Evolutionary conservation across 306 rosid genomes (phyloP).

Genomic region (Glycyrrhiza uralensis): DNA sequence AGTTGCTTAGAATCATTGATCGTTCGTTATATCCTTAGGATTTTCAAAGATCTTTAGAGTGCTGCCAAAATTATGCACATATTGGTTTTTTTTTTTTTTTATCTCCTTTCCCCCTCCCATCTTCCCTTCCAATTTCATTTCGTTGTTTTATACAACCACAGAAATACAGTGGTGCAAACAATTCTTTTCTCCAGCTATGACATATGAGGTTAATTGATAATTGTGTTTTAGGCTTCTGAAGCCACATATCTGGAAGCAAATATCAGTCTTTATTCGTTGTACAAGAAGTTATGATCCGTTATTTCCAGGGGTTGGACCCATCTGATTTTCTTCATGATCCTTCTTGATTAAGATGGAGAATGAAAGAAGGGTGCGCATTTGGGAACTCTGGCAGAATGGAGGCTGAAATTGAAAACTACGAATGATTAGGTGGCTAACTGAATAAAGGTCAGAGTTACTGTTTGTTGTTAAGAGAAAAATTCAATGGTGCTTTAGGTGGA

Average conservation of each 20-base stretch:
- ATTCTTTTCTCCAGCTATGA: not conserved
- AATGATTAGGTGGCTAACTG: not conserved
- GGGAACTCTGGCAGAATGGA: not conserved
- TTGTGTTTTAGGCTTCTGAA: not conserved
- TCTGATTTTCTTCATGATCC: not conserved
- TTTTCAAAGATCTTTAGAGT: constrained; percentile 9
- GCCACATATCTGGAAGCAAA: constrained; percentile 16
- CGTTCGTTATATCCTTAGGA: not conserved
- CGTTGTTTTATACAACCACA: not conserved
- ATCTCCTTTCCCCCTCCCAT: not conserved
- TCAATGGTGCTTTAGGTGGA: not conserved
- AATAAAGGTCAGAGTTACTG: not conserved
- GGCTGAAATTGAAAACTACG: not conserved
- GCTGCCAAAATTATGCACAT: not conserved
- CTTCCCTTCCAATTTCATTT: not conserved
- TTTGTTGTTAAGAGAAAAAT: not conserved
- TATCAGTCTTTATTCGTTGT: not conserved
- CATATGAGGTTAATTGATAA: not conserved
- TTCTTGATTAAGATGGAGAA: not conserved
- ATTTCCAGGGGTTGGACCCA: not conserved
- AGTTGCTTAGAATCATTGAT: not conserved
- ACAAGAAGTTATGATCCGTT: not conserved
- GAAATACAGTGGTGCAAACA: constrained; percentile 1
- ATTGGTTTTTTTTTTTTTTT: not conserved
- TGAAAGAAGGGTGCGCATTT: not conserved